These are phyloP conservation scores for Suillus plorans DNA, from an alignment of 768 basidiomycete species.

Conservation along the genomic window DNA sequence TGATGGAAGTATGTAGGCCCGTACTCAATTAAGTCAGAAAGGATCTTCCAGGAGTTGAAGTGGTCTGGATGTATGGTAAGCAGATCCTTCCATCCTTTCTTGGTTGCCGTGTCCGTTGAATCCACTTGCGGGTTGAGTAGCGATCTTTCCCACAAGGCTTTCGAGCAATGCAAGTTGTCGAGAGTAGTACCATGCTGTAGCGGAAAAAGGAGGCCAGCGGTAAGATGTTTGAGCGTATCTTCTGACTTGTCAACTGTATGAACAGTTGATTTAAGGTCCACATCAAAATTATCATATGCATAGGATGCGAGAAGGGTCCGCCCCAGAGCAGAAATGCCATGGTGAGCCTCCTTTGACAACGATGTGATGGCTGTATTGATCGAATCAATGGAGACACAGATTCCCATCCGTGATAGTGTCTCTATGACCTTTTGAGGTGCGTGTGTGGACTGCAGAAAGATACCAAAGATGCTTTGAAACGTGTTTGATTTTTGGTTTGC, in stretches of 20 bases:
- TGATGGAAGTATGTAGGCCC: too few relatives aligned
- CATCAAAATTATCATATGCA: constrained; percentile 46
- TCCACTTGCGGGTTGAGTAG: too few relatives aligned
- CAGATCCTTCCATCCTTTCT: too few relatives aligned
- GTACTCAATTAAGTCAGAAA: too few relatives aligned
- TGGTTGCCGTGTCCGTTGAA: too few relatives aligned
- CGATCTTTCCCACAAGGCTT: too few relatives aligned
- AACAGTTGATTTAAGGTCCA: constrained; percentile 30
- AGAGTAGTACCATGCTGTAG: background rate
- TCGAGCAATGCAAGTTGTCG: background rate
- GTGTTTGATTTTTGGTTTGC: constrained; percentile 30
- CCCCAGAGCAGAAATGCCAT: constrained; percentile 21
- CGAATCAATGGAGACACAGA: constrained; percentile 28
- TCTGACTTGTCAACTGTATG: constrained; percentile 31
- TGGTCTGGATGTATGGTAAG: too few relatives aligned
- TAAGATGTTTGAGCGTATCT: constrained; percentile 23
- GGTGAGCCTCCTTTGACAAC: constrained; percentile 25
- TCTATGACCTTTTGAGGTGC: constrained; percentile 30
- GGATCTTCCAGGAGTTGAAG: too few relatives aligned
- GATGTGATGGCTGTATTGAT: constrained; percentile 25
- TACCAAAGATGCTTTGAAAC: constrained; percentile 13
- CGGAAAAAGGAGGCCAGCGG: constrained; percentile 17
- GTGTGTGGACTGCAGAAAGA: constrained; percentile 25
- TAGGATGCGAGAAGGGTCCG: constrained; percentile 24
- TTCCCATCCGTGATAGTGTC: constrained; percentile 29